A percentile compares a stretch with the other conserved stretches of the same genome.
Conservation (phyloP, 345 rosid genomes). For the Rhodomyrtus tomentosa region DNA sequence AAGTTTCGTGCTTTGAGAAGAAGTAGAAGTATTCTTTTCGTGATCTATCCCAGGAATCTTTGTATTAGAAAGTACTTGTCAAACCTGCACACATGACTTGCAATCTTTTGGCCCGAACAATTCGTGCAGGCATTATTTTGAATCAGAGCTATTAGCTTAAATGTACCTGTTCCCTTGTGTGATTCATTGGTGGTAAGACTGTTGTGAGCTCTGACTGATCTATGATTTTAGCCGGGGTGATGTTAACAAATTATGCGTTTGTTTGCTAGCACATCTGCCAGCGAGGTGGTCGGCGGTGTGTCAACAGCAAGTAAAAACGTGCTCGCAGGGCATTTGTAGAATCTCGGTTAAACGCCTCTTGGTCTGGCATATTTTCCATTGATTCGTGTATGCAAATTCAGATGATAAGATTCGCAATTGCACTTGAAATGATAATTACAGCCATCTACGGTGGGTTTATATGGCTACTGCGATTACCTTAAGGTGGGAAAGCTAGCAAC, state of each 20-base stretch:
- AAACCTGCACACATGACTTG: not conserved
- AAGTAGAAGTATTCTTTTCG: not conserved
- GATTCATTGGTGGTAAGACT: not conserved
- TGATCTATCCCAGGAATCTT: not conserved
- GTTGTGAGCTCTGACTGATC: not conserved
- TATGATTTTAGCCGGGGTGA: not conserved
- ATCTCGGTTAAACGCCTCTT: not conserved
- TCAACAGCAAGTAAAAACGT: not conserved
- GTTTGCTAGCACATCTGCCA: not conserved
- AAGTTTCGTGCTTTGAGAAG: not conserved
- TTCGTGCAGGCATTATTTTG: not conserved
- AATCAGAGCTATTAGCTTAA: not conserved
- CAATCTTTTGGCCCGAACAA: not conserved
- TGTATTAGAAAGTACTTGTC: not conserved
- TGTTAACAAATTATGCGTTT: not conserved
- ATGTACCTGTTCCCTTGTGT: not conserved
- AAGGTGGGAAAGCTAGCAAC: not conserved
- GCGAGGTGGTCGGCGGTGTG: not conserved
- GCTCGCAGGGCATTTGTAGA: not conserved
- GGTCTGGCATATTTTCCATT: not conserved
- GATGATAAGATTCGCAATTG: not conserved
- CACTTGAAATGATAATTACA: not conserved
- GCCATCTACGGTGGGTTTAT: not conserved
- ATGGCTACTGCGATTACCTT: not conserved
- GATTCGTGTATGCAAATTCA: not conserved